phyloP scores from a whole-genome alignment of 1,284 basidiomycete genomes.

The Chalciporus piperatoides region DNA sequence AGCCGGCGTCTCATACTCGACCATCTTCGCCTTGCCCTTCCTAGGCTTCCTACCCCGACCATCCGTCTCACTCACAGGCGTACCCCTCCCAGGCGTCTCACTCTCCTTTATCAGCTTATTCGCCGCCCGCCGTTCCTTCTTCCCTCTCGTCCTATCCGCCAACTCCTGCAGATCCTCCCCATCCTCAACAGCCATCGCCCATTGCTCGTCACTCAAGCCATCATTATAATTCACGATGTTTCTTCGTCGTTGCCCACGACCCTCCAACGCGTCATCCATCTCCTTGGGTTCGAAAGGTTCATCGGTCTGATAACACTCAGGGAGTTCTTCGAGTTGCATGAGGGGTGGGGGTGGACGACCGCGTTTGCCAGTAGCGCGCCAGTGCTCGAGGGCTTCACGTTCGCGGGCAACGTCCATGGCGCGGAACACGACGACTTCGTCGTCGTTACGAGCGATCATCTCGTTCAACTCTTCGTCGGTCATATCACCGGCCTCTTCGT shows the following conservation, averaged over 20 bases:
- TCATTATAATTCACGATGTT: slow-evolving; percentile 92
- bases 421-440: slow-evolving; percentile 78
- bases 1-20: slow-evolving; percentile 48
- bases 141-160: slow-evolving; percentile 57
- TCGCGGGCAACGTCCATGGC: slow-evolving; percentile 85
- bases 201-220: slow-evolving; percentile 92
- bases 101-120: slow-evolving; percentile 52
- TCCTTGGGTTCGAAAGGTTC: slow-evolving; percentile 72
- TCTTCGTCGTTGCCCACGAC: slow-evolving; percentile 81
- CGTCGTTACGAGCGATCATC: slow-evolving; percentile 83
- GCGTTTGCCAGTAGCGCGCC: slow-evolving; percentile 76
- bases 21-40: slow-evolving; percentile 61
- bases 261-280: slow-evolving; percentile 68
- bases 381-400: slow-evolving; percentile 63
- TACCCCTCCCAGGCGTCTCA: slow-evolving; percentile 52
- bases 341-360: slow-evolving; percentile 77
- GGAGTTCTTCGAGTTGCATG: slow-evolving; percentile 88
- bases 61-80: slow-evolving; percentile 61
- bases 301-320: slow-evolving; percentile 87
- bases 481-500: slow-evolving; percentile 91
- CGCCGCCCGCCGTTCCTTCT: slow-evolving; percentile 55
- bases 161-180: slow-evolving; percentile 84
- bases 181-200: slow-evolving; percentile 86
- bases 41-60: slow-evolving; percentile 57
- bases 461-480: slow-evolving; percentile 98